phyloP scores from a whole-genome alignment of 2,329 filamentous ascomycete species.

The Hymenotorrendiella dingleyae region DNA sequence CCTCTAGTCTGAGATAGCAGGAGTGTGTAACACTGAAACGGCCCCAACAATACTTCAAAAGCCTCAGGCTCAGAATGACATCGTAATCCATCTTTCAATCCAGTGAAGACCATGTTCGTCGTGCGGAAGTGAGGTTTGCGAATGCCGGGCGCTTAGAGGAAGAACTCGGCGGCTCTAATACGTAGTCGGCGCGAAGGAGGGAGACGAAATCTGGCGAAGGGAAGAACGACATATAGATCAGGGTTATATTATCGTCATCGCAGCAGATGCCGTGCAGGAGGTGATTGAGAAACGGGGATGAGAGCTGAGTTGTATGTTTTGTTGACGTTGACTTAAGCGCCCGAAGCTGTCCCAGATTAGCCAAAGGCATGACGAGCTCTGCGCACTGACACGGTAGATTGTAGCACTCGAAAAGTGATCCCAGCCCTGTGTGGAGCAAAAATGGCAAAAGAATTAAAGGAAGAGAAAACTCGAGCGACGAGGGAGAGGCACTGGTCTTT shows the following conservation, averaged over 20 bases:
- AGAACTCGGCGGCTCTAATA: constrained; percentile 9
- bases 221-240: constrained; percentile 8
- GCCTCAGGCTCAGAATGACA: constrained; percentile 10
- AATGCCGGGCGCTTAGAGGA: constrained; percentile 20
- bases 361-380: constrained; percentile 16
- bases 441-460: constrained; percentile 6
- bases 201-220: background rate
- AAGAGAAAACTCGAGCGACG: constrained; percentile 12
- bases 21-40: constrained; percentile 28
- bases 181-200: background rate
- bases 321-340: constrained; percentile 11
- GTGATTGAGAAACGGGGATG: constrained; percentile 2
- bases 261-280: background rate
- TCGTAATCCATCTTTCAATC: constrained; percentile 4
- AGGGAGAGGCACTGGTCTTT: constrained; percentile 21
- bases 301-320: constrained; percentile 15
- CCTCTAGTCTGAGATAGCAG: constrained; percentile 13
- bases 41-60: constrained; percentile 4
- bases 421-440: constrained; percentile 6
- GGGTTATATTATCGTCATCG: constrained; percentile 5
- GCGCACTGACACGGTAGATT: constrained; percentile 14
- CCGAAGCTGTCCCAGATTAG: constrained; percentile 11
- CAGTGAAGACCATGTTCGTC: constrained; percentile 12
- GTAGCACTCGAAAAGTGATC: constrained; percentile 11
- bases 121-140: constrained; percentile 1